Conservation (phyloP, 73 alveolate species). For the Tetrahymena thermophila region DNA sequence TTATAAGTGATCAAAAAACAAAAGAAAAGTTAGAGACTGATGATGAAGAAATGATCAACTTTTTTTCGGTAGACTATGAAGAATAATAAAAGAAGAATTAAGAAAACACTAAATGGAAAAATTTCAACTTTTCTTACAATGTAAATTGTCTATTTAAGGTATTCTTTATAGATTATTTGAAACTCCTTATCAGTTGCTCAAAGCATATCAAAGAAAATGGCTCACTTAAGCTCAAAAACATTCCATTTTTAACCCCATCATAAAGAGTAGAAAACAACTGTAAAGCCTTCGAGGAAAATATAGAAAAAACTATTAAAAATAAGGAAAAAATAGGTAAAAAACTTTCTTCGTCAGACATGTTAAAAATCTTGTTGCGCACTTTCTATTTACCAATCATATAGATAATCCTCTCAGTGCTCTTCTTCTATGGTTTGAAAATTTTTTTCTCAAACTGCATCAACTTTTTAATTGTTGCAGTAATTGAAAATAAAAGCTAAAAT, state of each 20-base stretch:
- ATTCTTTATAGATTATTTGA: not conserved
- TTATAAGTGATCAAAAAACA: too few relatives aligned
- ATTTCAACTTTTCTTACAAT: not conserved
- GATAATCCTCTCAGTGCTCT: not conserved
- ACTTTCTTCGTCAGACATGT: not conserved
- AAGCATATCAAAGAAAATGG: not conserved
- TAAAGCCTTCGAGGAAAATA: not conserved
- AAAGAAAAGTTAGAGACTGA: not conserved
- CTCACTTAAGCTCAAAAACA: not conserved
- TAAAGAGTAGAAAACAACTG: not conserved
- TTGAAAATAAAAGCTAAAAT: not conserved
- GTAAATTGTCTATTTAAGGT: not conserved
- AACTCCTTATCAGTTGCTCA: not conserved
- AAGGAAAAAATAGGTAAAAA: not conserved
- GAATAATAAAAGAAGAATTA: not conserved
- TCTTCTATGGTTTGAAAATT: not conserved
- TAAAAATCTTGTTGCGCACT: not conserved
- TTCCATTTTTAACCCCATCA: not conserved
- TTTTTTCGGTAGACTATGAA: not conserved
- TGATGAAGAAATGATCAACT: not conserved
- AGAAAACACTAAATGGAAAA: not conserved
- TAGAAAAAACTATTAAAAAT: too few relatives aligned
- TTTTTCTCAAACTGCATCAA: not conserved
- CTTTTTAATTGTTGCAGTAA: not conserved
- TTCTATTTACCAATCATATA: not conserved